These are phyloP conservation scores for Eimeria acervulina DNA, from an alignment of 169 alveolate species.

Conservation along the genomic window DNA sequence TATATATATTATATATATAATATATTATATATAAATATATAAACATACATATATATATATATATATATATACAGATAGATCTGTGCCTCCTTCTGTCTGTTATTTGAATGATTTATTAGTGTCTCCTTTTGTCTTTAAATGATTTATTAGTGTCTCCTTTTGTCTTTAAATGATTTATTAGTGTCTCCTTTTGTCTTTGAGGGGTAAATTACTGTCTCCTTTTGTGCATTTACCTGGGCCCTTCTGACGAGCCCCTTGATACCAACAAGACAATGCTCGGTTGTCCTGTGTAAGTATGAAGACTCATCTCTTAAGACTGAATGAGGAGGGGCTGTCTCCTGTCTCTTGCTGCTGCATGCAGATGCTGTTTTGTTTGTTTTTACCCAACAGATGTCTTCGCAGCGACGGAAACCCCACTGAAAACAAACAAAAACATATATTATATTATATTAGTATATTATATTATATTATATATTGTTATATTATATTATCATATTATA, in stretches of 20 bases:
- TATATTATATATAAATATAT: neutral
- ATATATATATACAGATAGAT: neutral
- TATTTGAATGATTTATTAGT: neutral
- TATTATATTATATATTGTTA: no score
- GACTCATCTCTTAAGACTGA: conserved; percentile 33
- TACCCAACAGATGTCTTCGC: conserved; percentile 97
- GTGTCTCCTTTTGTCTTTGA: neutral
- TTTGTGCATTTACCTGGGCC: conserved; percentile 38
- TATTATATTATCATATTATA: no score
- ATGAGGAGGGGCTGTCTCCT: conserved; percentile 84
- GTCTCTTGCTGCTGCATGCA: conserved; percentile 84
- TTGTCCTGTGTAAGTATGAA: conserved; percentile 91
- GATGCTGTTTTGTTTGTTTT: conserved; percentile 92
- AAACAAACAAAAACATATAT: neutral
- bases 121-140: neutral
- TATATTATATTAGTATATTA: no score
- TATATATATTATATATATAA: neutral
- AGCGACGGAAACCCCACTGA: conserved; percentile 96
- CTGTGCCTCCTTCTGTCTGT: no score
- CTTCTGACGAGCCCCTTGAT: conserved; percentile 95
- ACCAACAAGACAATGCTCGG: conserved; percentile 97
- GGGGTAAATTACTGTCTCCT: neutral
- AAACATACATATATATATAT: neutral
- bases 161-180: neutral
- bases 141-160: neutral